Percentiles rank a stretch among this genome's conserved stretches.
These are phyloP conservation scores for Nitzschia inconspicua DNA, from an alignment of 108 stramenopile genomes.

Conservation along the genomic window DNA sequence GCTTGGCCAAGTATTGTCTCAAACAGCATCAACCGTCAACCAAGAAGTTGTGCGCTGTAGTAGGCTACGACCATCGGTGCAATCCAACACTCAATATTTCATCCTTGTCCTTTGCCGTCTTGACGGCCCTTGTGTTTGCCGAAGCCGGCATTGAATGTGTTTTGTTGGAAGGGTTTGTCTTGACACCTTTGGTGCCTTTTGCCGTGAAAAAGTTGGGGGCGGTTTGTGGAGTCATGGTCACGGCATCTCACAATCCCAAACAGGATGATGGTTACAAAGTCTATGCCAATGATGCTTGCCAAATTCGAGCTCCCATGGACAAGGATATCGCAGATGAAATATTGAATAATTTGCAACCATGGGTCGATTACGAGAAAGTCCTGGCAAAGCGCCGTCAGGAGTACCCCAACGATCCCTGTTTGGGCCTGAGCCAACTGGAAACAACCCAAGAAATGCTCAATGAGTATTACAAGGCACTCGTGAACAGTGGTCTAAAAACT, in stretches of 20 bases:
- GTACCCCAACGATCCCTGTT: constrained; percentile 43
- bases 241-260: constrained; percentile 98
- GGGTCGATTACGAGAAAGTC: constrained; percentile 73
- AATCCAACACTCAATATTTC: constrained; percentile 60
- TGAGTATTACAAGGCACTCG: constrained; percentile 65
- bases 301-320: constrained; percentile 93
- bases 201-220: constrained; percentile 33
- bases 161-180: constrained; percentile 81
- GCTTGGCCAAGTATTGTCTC: constrained; percentile 61
- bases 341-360: constrained; percentile 77
- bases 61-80: constrained; percentile 92
- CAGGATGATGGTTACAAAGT: constrained; percentile 96
- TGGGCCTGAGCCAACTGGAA: constrained; percentile 31
- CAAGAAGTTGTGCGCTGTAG: constrained; percentile 45
- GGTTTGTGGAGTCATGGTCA: constrained; percentile 94
- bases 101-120: constrained; percentile 83
- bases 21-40: constrained; percentile 7
- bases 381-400: constrained; percentile 19
- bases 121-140: constrained; percentile 81
- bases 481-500: constrained; percentile 57
- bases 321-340: constrained; percentile 83
- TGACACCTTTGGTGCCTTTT: constrained; percentile 93
- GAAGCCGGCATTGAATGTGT: constrained; percentile 75
- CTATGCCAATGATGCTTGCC: constrained; percentile 93
- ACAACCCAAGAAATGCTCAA: constrained; percentile 28